Evolutionary conservation across 2,329 filamentous ascomycete species (phyloP).

Genomic region (Ascochyta rabiei): DNA sequence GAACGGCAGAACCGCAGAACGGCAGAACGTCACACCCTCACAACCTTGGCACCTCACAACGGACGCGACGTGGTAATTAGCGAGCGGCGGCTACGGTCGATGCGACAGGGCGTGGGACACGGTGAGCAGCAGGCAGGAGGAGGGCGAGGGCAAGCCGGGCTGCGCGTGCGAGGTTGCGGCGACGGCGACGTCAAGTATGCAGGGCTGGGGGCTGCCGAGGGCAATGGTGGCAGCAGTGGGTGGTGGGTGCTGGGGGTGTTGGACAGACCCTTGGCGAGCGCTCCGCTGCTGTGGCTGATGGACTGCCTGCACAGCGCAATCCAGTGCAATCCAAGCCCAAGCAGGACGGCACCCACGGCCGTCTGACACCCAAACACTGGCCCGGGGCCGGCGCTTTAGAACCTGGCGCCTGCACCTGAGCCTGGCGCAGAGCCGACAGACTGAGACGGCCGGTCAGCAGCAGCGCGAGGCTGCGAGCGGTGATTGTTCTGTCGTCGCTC

Average conservation of each 20-base stretch:
- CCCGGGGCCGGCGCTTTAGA: slow-evolving; percentile 4
- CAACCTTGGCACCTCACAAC: too few relatives aligned
- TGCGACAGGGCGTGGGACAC: slow-evolving; percentile 15
- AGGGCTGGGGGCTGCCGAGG: slow-evolving; percentile 32
- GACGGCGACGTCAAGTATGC: slow-evolving; percentile 35
- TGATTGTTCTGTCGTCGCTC: slow-evolving; percentile 19
- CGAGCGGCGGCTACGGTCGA: slow-evolving; percentile 23
- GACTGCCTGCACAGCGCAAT: slow-evolving; percentile 17
- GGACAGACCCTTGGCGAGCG: slow-evolving; percentile 23
- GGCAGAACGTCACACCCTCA: slow-evolving; percentile 1
- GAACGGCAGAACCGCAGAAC: background rate
- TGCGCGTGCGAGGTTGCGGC: slow-evolving; percentile 19
- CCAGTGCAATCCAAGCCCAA: too few relatives aligned
- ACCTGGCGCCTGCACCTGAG: slow-evolving; percentile 1
- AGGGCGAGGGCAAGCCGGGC: background rate
- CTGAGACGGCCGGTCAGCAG: slow-evolving; percentile 20
- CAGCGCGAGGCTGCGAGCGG: slow-evolving; percentile 5
- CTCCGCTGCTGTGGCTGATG: slow-evolving; percentile 35
- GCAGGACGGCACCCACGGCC: slow-evolving; percentile 27
- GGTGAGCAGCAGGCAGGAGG: background rate
- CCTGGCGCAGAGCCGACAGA: slow-evolving; percentile 13
- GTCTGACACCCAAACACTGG: slow-evolving; percentile 30
- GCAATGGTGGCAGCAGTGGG: slow-evolving; percentile 31
- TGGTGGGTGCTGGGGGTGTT: slow-evolving; percentile 12
- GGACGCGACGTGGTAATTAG: slow-evolving; percentile 25